phyloP scores from a whole-genome alignment of 139 green algal species.

The Chlorella sp. region DNA sequence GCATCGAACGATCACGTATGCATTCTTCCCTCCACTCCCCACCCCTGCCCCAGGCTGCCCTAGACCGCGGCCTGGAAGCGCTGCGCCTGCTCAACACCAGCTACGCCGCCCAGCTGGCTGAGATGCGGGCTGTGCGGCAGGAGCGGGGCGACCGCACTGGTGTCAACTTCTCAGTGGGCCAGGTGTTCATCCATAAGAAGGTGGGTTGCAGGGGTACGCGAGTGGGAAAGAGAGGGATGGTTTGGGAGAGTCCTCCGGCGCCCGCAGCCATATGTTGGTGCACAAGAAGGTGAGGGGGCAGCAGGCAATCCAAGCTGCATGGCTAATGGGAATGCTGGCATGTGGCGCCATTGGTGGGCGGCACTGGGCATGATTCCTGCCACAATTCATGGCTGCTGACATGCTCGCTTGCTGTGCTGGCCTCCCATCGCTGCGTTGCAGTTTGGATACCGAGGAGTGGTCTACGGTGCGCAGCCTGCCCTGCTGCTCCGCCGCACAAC shows the following conservation, averaged over 20 bases:
- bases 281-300: no score
- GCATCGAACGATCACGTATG: no score
- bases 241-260: no score
- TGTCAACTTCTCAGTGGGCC: conserved; percentile 35
- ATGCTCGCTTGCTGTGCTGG: background rate
- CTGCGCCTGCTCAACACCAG: conserved; percentile 37
- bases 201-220: background rate
- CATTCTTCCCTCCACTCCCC: no score
- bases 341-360: no score
- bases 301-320: background rate
- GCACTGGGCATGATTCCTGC: no score
- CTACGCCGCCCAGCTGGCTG: conserved; percentile 23
- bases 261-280: no score
- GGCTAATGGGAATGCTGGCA: background rate
- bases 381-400: no score
- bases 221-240: background rate
- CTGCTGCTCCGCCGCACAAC: no score
- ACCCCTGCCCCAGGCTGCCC: background rate
- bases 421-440: background rate
- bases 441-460: conserved; percentile 40
- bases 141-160: conserved; percentile 12
- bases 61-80: conserved; percentile 34
- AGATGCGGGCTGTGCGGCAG: conserved; percentile 19
- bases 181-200: conserved; percentile 45
- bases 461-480: conserved; percentile 12